These are phyloP conservation scores for Celoporthe dispersa DNA, from an alignment of 2,329 filamentous ascomycete genomes.

Conservation along the genomic window DNA sequence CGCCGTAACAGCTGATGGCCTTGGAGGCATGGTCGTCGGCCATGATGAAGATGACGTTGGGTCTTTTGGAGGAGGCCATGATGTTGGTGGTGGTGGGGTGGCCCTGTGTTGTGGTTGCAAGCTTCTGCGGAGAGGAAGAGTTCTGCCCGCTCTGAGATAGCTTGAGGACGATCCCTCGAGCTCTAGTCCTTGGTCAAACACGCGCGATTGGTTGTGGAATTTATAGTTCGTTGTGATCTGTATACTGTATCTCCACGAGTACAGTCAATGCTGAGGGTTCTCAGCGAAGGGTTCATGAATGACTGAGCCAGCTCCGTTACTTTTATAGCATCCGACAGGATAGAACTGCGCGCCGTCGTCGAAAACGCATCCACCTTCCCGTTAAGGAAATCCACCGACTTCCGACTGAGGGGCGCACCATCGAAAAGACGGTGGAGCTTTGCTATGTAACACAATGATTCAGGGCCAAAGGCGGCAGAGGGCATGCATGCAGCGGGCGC, in stretches of 20 bases:
- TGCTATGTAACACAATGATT: background rate
- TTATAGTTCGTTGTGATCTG: background rate
- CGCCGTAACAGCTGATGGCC: conserved; percentile 52
- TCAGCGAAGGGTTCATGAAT: background rate
- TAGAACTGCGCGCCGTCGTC: background rate
- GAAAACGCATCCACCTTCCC: conserved; percentile 2
- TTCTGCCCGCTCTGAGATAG: background rate
- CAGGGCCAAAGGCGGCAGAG: background rate
- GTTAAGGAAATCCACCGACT: conserved; percentile 2
- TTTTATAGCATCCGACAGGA: background rate
- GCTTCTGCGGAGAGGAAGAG: background rate
- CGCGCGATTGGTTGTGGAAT: background rate
- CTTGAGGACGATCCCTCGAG: background rate
- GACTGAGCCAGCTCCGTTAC: background rate
- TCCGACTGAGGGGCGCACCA: background rate
- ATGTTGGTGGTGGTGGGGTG: background rate
- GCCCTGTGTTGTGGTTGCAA: background rate
- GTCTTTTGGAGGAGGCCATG: conserved; percentile 17
- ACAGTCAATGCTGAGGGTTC: background rate
- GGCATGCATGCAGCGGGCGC: background rate
- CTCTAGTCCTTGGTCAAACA: background rate
- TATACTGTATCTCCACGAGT: background rate
- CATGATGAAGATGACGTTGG: conserved; percentile 57
- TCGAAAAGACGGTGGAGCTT: background rate
- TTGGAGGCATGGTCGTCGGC: conserved; percentile 59